Evolutionary conservation across 2,329 filamentous ascomycete species (phyloP), one percentile per base, ranked within the genome.

Genomic region (Colletotrichum sp.): DNA sequence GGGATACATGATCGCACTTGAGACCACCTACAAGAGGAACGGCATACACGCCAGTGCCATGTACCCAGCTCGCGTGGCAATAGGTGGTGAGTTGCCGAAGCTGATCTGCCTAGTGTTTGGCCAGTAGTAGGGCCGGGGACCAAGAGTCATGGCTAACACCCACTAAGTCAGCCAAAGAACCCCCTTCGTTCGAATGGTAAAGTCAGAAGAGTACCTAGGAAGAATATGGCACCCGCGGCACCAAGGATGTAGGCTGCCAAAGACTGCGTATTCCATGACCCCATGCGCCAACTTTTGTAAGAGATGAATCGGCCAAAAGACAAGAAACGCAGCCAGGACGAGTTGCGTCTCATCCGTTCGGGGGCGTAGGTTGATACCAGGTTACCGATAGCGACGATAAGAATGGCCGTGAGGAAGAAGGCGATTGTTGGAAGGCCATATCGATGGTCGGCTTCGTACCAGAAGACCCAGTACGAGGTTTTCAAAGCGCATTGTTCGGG

Each of bases 61-160:
- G 85, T 87, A 91, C 4, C 90, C 90, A 0, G 88, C 79, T 24
- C 90, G 82, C 0, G 89, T 90, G 2, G 88, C 89, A 26, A 91
- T 84, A 0, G 90, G 89, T 13, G 89, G 90, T 32, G 89, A 90
- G 79, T 84, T 82, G 10, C 89, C 90, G 78, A 85, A 91, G 34
- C 79, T 82, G 5, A 85, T 74, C 9, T 81, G 80, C 15, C 68
- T 69, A 8, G 84, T 85, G 65, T 85, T 87, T 1, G 89, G 87
- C 90, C 90, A 91, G 83, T 91, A 92, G 80, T 91, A 92, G 0
- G 90, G 89, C 30, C 84, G 80, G 0, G 90, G 89, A 2, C 84
- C 87, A 2, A 90, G 82, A 0, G 85, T 86, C 86, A 89, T 86
- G n/a, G 67, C 67, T 74, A 21, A 32, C 21, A 18, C 5, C 21